Evolutionary conservation across 371 early-diverging fungal genomes (phyloP), one percentile per base, ranked within the genome.

Genomic region (Cokeromyces recurvatus): DNA sequence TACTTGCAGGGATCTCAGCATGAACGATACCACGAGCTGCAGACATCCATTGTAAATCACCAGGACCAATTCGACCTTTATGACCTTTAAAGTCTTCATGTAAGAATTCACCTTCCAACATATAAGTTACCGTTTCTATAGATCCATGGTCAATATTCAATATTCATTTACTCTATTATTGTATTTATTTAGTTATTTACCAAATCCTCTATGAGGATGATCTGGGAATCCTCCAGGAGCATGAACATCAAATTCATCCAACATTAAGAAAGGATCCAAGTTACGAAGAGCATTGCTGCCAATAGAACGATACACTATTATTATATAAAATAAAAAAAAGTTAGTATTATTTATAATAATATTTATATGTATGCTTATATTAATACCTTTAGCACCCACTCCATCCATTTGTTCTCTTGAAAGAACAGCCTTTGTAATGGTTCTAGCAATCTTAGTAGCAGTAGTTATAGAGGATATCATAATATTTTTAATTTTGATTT

Each of bases 61-160:
- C 91, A 0, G 88, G 77, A 14, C 76, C 76, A 21, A 90, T 75
- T 9, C 66, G 60, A 2, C 90, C 90, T 21, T 77, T 78, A 62
- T 89, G 85, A 4, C 89, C 91, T 17, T 81, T 74, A 59, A 87
- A 89, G 67, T 92, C 92, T 65, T 87, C 88, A 53, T 92, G 91
- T 55, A 79, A 64, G 45, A 87, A 66, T 31, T 78, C 79, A 21
- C 92, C 90, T 15, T 76, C 73, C 16, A 89, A 52, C 68, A 91
- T 74, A 62, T 87, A 89, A 5, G 89, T 88, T 5, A 88, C 86
- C 0, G 91, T 90, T 57, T 88, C 38, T n/a, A n/a, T n/a, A n/a
- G n/a, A n/a, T n/a, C 29, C 11, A 11, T 29, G 11, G 5, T 5
- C 29, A 29, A 29, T 29, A 29, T 29, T 29, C 11, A 29, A 11